Evolutionary conservation across 2,329 filamentous ascomycete genomes (phyloP).

Genomic region (Macrophomina tecta): DNA sequence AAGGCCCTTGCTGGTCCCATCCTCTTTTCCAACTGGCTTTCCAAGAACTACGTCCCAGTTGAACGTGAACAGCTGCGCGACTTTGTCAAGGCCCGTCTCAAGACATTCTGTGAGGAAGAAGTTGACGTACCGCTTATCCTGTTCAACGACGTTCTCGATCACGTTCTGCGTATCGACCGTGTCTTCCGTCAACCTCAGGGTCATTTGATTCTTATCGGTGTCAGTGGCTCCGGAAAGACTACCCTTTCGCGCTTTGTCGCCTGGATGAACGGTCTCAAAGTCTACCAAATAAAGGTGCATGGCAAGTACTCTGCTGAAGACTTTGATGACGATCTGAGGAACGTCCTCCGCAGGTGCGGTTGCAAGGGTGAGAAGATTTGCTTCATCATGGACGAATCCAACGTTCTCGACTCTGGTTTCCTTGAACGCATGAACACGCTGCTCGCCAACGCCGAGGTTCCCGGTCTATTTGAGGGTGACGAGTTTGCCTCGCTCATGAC

Average conservation of each 20-base stretch:
- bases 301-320: slow-evolving; percentile 98
- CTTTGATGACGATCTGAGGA: slow-evolving; percentile 96
- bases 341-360: slow-evolving; percentile 89
- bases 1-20: slow-evolving; percentile 92
- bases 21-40: slow-evolving; percentile 98
- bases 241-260: slow-evolving; percentile 97
- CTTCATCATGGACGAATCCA: slow-evolving; percentile 99
- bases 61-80: slow-evolving; percentile 93
- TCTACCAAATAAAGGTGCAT: slow-evolving; percentile 99
- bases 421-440: slow-evolving; percentile 99
- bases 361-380: slow-evolving; percentile 99
- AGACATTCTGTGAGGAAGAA: slow-evolving; percentile 99
- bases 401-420: slow-evolving; percentile 98
- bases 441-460: slow-evolving; percentile 98
- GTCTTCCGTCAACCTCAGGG: slow-evolving; percentile 98
- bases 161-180: slow-evolving; percentile 96
- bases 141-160: slow-evolving; percentile 99
- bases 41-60: slow-evolving; percentile 97
- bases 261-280: slow-evolving; percentile 99
- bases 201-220: slow-evolving; percentile 96
- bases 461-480: slow-evolving; percentile 98
- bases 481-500: slow-evolving; percentile 99
- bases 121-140: slow-evolving; percentile 97
- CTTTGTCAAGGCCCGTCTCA: slow-evolving; percentile 95
- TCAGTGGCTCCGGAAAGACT: slow-evolving; percentile 98